phyloP scores from a whole-genome alignment of 176 grass and related monocot species.

The Oryza meridionalis region DNA sequence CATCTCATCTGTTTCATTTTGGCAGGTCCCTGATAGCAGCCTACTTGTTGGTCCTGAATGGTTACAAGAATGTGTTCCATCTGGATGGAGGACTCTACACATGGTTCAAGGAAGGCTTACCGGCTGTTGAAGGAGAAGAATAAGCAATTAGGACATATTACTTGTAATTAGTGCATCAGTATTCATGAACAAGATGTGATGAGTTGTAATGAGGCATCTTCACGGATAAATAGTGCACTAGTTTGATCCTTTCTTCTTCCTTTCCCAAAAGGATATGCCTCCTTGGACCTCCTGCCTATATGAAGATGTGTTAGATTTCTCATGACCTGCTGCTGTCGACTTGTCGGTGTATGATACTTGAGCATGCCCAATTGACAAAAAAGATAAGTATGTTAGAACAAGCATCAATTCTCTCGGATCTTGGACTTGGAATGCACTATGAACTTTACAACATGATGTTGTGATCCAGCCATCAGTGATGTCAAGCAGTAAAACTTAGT shows the following conservation, averaged over 20 bases:
- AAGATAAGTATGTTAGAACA: too few relatives aligned
- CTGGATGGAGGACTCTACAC: slow-evolving; percentile 80
- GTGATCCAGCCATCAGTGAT: too few relatives aligned
- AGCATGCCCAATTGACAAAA: too few relatives aligned
- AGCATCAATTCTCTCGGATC: too few relatives aligned
- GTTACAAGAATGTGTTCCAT: slow-evolving; percentile 90
- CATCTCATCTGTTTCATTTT: slow-evolving; percentile 5
- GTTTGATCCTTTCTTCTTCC: not conserved
- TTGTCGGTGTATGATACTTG: too few relatives aligned
- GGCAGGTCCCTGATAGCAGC: slow-evolving; percentile 90
- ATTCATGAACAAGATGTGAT: slow-evolving; percentile 13
- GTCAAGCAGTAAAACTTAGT: too few relatives aligned
- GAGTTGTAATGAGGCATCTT: slow-evolving; percentile 15
- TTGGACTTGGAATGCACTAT: too few relatives aligned
- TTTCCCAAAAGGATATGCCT: not conserved
- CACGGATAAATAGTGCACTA: not conserved
- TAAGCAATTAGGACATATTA: slow-evolving; percentile 25
- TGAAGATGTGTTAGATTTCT: too few relatives aligned
- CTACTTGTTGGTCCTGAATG: slow-evolving; percentile 79
- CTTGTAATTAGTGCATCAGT: not conserved
- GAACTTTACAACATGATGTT: too few relatives aligned
- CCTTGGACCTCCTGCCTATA: too few relatives aligned
- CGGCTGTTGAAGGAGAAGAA: slow-evolving; percentile 58
- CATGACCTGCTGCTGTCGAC: too few relatives aligned
- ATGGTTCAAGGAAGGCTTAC: slow-evolving; percentile 93